Conservation (phyloP, 352 stramenopile species). For the Phytopythium delawarense region DNA sequence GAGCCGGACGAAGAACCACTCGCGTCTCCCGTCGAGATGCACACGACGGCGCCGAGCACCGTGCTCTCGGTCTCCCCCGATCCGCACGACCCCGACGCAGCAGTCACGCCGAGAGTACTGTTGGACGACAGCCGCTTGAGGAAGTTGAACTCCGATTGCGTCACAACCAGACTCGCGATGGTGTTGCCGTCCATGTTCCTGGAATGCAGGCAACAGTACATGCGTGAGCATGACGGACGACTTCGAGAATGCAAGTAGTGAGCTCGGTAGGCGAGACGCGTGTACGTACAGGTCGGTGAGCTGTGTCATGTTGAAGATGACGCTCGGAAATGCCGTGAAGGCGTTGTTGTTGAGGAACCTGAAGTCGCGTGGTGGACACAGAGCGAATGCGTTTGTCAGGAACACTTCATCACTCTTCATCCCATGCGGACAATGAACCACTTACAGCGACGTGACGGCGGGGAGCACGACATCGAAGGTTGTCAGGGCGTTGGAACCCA, state of each 20-base stretch:
- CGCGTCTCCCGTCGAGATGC: constrained; percentile 25
- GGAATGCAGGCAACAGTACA: not conserved
- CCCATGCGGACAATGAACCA: not conserved
- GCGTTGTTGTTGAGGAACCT: constrained; percentile 36
- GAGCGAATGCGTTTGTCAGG: too few species aligned
- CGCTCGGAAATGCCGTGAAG: constrained; percentile 44
- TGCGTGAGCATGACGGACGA: too few species aligned
- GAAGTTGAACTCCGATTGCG: constrained; percentile 34
- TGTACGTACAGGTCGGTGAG: constrained; percentile 54
- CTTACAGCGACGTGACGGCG: constrained; percentile 38
- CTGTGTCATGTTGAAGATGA: constrained; percentile 68
- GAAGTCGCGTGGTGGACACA: too few species aligned
- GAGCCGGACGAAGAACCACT: constrained; percentile 10
- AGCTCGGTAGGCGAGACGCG: too few species aligned
- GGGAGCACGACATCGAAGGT: constrained; percentile 39
- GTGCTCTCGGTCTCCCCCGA: constrained; percentile 26
- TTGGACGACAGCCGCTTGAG: constrained; percentile 33
- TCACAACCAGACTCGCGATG: constrained; percentile 41
- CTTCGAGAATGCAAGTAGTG: too few species aligned
- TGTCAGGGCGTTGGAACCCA: constrained; percentile 42
- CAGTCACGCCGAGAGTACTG: constrained; percentile 40
- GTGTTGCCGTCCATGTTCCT: constrained; percentile 56
- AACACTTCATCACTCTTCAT: too few species aligned
- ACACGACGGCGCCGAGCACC: constrained; percentile 53
- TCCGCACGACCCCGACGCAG: constrained; percentile 24